These are phyloP conservation scores for Debaryomycetaceae sp. DNA, from an alignment of 1,139 yeast genomes.

Conservation along the genomic window DNA sequence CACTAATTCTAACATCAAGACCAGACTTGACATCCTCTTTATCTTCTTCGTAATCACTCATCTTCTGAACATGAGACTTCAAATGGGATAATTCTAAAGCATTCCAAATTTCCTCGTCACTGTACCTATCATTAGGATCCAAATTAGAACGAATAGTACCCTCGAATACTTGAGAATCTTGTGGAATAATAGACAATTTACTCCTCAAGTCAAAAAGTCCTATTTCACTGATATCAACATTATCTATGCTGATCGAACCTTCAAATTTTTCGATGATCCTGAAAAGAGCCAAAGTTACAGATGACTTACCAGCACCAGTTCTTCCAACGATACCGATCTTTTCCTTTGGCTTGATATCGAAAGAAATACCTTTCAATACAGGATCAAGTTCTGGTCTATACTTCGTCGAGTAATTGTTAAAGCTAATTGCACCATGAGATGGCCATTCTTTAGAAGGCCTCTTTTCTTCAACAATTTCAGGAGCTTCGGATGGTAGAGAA, in stretches of 20 bases:
- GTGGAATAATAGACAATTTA: constrained; percentile 87
- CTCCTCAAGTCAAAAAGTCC: constrained; percentile 86
- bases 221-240: constrained; percentile 60
- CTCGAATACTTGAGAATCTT: constrained; percentile 94
- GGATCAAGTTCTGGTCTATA: constrained; percentile 84
- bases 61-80: constrained; percentile 64
- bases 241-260: constrained; percentile 77
- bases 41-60: constrained; percentile 40
- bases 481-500: constrained; percentile 73
- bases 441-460: constrained; percentile 85
- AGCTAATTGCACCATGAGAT: constrained; percentile 62
- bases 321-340: constrained; percentile 94
- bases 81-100: constrained; percentile 84
- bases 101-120: constrained; percentile 80
- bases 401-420: constrained; percentile 74
- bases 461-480: constrained; percentile 62
- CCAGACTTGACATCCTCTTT: constrained; percentile 37
- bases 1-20: constrained; percentile 63
- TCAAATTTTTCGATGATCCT: constrained; percentile 78
- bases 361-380: constrained; percentile 68
- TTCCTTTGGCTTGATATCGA: constrained; percentile 71
- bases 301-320: constrained; percentile 97
- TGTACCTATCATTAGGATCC: constrained; percentile 72
- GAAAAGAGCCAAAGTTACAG: constrained; percentile 84
- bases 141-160: constrained; percentile 86